Evolutionary conservation across 1,139 yeast species (phyloP).

Genomic region (Scheffersomyces insectosa): DNA sequence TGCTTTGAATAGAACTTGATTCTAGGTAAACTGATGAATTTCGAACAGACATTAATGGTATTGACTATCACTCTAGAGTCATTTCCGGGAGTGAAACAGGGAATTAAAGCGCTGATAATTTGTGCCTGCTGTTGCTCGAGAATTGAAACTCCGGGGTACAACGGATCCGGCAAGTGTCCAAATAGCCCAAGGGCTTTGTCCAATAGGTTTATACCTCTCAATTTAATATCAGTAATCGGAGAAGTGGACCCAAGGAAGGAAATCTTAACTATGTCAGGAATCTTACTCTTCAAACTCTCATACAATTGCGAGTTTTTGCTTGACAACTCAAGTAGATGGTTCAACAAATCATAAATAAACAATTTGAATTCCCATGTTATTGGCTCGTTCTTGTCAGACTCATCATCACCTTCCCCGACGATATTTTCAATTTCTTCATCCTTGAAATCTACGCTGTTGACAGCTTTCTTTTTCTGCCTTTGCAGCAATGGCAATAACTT

Average conservation of each 20-base stretch:
- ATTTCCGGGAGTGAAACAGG: slow-evolving; percentile 79
- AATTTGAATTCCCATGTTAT: slow-evolving; percentile 70
- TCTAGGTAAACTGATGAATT: slow-evolving; percentile 57
- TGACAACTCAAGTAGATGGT: slow-evolving; percentile 48
- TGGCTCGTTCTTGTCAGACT: slow-evolving; percentile 55
- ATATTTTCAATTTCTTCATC: slow-evolving; percentile 51
- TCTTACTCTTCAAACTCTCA: slow-evolving; percentile 46
- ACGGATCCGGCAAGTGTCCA: slow-evolving; percentile 69
- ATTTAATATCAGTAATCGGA: slow-evolving; percentile 58
- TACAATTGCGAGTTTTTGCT: slow-evolving; percentile 39
- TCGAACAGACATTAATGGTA: slow-evolving; percentile 80
- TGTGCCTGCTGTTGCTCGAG: slow-evolving; percentile 95
- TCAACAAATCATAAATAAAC: slow-evolving; percentile 60
- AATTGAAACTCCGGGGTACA: slow-evolving; percentile 68
- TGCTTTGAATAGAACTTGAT: slow-evolving; percentile 50
- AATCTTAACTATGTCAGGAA: slow-evolving; percentile 76
- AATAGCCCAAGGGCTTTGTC: slow-evolving; percentile 40
- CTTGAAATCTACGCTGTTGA: slow-evolving; percentile 32
- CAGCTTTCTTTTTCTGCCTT: slow-evolving; percentile 43
- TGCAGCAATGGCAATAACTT: slow-evolving; percentile 46
- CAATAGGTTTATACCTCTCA: slow-evolving; percentile 66
- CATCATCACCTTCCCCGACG: slow-evolving; percentile 31
- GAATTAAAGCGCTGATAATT: slow-evolving; percentile 84
- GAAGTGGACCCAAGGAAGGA: slow-evolving; percentile 85
- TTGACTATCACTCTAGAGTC: slow-evolving; percentile 73